phyloP scores from a whole-genome alignment of 148 eudicot species.

The Rhododendron vialii region DNA sequence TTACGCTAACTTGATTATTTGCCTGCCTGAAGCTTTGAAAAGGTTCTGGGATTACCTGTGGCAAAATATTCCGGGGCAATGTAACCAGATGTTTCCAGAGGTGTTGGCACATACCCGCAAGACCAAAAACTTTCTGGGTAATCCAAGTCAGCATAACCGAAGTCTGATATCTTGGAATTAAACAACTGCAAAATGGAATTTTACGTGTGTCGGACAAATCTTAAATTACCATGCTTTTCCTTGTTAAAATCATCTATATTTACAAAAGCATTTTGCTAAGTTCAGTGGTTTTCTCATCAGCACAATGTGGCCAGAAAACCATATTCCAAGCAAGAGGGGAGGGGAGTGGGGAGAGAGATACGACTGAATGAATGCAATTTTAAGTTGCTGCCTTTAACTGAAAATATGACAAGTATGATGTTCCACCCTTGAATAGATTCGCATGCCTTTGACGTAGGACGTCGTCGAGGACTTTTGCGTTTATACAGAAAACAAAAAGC shows the following conservation, averaged over 20 bases:
- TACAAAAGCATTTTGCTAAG: slow-evolving; percentile 9
- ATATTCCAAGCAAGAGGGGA: neutral
- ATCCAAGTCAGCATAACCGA: slow-evolving; percentile 66
- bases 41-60: slow-evolving; percentile 45
- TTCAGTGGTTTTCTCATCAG: slow-evolving; percentile 63
- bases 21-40: neutral
- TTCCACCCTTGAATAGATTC: neutral
- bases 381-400: too few species aligned
- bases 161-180: slow-evolving; percentile 78
- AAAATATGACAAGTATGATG: too few species aligned
- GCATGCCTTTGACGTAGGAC: neutral
- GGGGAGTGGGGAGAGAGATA: neutral
- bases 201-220: too few species aligned
- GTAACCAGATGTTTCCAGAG: slow-evolving; percentile 31
- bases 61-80: slow-evolving; percentile 86
- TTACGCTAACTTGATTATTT: neutral
- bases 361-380: too few species aligned
- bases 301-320: slow-evolving; percentile 72
- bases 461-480: neutral
- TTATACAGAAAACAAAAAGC: neutral
- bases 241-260: neutral
- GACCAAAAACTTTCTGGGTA: slow-evolving; percentile 41
- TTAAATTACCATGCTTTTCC: neutral
- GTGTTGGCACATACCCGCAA: slow-evolving; percentile 61
- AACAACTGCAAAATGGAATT: slow-evolving; percentile 39